Evolutionary conservation across 345 rosid species (phyloP).

Genomic region (Durio zibethinus): DNA sequence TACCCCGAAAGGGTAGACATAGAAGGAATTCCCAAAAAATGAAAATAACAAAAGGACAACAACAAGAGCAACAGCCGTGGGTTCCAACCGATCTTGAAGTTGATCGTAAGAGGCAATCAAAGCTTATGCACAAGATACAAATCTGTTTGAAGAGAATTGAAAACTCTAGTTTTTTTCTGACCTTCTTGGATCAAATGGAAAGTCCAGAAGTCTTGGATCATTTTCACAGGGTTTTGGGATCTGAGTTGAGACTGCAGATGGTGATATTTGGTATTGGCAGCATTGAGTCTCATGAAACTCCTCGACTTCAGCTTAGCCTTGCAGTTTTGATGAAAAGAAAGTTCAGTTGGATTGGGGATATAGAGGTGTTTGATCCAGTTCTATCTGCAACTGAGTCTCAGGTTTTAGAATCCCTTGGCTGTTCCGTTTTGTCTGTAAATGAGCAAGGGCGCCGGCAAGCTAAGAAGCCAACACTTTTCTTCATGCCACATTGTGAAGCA

Average conservation of each 20-base stretch:
- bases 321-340: slow-evolving; percentile 70
- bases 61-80: slow-evolving; percentile 41
- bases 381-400: slow-evolving; percentile 64
- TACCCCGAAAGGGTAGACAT: slow-evolving; percentile 46
- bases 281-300: slow-evolving; percentile 73
- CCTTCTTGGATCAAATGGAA: slow-evolving; percentile 58
- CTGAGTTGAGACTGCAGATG: slow-evolving; percentile 50
- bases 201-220: slow-evolving; percentile 38
- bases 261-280: slow-evolving; percentile 86
- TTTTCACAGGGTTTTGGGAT: slow-evolving; percentile 52
- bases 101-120: slow-evolving; percentile 48
- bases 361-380: slow-evolving; percentile 81
- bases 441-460: slow-evolving; percentile 74
- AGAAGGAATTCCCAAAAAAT: slow-evolving; percentile 31
- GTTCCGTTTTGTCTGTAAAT: slow-evolving; percentile 61
- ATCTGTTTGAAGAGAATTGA: slow-evolving; percentile 45
- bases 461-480: slow-evolving; percentile 64
- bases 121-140: slow-evolving; percentile 50
- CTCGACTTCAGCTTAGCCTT: slow-evolving; percentile 71
- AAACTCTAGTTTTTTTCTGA: slow-evolving; percentile 49
- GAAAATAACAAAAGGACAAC: slow-evolving; percentile 26
- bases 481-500: slow-evolving; percentile 92
- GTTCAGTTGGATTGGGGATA: slow-evolving; percentile 65
- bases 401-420: slow-evolving; percentile 63
- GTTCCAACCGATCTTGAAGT: slow-evolving; percentile 45